Conservation (phyloP, 108 stramenopile species). For the Licmophora abbreviata region DNA sequence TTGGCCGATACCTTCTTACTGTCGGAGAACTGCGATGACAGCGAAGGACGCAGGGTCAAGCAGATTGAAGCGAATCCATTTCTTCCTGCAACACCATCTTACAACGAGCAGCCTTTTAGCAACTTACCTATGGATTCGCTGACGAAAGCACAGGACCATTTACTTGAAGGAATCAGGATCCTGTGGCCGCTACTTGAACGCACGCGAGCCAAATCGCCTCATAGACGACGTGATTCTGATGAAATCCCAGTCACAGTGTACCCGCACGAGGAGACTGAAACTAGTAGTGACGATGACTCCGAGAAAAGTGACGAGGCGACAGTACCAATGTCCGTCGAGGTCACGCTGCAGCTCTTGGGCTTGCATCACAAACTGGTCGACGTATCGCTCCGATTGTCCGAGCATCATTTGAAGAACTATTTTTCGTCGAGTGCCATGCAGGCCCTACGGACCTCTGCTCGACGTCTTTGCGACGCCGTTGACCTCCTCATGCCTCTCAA, state of each 20-base stretch:
- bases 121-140: conserved; percentile 49
- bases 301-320: conserved; percentile 32
- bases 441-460: conserved; percentile 47
- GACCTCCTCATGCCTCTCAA: conserved; percentile 26
- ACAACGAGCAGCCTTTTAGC: conserved; percentile 50
- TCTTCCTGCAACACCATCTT: conserved; percentile 24
- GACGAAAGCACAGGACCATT: conserved; percentile 73
- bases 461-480: conserved; percentile 43
- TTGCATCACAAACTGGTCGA: conserved; percentile 71
- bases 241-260: background rate
- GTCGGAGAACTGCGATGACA: background rate
- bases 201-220: background rate
- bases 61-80: conserved; percentile 6
- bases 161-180: conserved; percentile 39
- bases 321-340: too few relatives aligned
- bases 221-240: background rate
- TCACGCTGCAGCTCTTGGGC: conserved; percentile 67
- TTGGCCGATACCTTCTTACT: conserved; percentile 68
- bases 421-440: conserved; percentile 77
- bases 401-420: conserved; percentile 70
- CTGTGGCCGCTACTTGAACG: conserved; percentile 37
- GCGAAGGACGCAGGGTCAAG: conserved; percentile 11
- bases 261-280: conserved; percentile 1
- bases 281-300: conserved; percentile 1
- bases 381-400: conserved; percentile 64